Base-by-base conservation (phyloP, 1,139 yeast species). In the Yamadazyma triangularis region DNA sequence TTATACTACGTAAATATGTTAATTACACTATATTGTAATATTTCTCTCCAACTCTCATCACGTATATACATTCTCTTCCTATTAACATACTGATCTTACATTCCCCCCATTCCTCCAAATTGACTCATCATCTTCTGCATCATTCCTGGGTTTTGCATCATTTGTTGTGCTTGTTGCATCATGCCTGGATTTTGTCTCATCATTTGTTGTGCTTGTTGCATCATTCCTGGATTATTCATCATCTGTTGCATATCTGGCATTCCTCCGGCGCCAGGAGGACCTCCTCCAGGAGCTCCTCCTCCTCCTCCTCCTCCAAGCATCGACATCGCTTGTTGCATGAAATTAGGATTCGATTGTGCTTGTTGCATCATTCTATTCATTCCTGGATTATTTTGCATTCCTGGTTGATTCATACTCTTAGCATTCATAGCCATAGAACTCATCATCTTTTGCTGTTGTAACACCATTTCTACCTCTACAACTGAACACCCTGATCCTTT, bases 401-500 rank as follows among this genome's bases (percentile, higher is more conserved):
- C 72, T 33, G 68, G 71, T 66, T 41, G 79, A 73, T 44, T 34
- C 41, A 44, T 76, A 72, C 56, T 60, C 57, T 77, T 76, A 7
- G 85, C 77, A 43, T 78, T 76, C 45, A 74, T 73, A 3, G 96
- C 97, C 93, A 91, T 87, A 31, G 81, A 71, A 2, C 95, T 89
- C 95, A 91, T 88, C 83, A 88, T 83, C 56, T 85, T 77, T 55
- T 87, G 96, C 60, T 91, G 98, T 61, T 81, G 77, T 40, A 91
- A 67, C 20, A 89, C 87, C 74, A 88, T 88, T 55, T 91, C 96
- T 15, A 91, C 96, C 45, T 91, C 98, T 4, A 88, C 78, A 0
- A 85, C 95, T 3, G 91, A 68, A 24, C 96, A 87, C 11, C 98
- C 98, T 5, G 96, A 81, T n/a, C 98, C 98, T 41, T 86, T 73